Conservation (phyloP, 305 asterid species). For the Galium porrigens region DNA sequence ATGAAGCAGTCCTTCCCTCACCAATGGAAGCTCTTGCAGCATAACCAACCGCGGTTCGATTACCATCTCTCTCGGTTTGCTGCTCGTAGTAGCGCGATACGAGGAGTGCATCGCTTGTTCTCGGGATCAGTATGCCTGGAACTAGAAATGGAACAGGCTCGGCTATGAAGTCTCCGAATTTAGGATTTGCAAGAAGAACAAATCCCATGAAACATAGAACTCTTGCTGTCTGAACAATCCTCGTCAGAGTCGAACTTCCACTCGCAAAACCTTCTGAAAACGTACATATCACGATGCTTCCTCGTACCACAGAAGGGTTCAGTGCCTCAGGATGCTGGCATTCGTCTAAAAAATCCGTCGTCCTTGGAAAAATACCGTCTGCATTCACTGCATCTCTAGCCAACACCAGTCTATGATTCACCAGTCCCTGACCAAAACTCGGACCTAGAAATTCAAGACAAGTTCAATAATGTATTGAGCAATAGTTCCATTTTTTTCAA, state of each 20-base stretch:
- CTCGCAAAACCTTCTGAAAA: constrained; percentile 67
- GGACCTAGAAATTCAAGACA: constrained; percentile 30
- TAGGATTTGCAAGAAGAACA: constrained; percentile 55
- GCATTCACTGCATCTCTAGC: constrained; percentile 54
- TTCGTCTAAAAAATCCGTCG: constrained; percentile 47
- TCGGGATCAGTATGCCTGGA: constrained; percentile 75
- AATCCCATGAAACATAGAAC: constrained; percentile 57
- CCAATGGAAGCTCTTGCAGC: constrained; percentile 61
- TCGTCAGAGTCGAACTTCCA: constrained; percentile 43
- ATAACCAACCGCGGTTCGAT: constrained; percentile 32
- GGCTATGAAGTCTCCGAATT: constrained; percentile 70
- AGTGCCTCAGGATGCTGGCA: constrained; percentile 72
- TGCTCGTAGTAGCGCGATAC: constrained; percentile 46
- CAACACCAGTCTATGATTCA: constrained; percentile 47
- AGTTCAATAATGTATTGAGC: background rate
- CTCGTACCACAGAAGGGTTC: constrained; percentile 38
- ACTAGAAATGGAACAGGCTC: constrained; percentile 68
- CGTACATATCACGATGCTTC: constrained; percentile 65
- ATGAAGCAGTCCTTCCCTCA: constrained; percentile 71
- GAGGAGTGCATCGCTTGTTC: constrained; percentile 44
- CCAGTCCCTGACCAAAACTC: constrained; percentile 44
- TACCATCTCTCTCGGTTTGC: constrained; percentile 37
- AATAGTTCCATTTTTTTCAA: too few species aligned
- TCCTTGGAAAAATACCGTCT: constrained; percentile 38
- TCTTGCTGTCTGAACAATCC: constrained; percentile 46